Base-by-base conservation (phyloP, 345 rosid genomes). In the Cochlearia excelsa region DNA sequence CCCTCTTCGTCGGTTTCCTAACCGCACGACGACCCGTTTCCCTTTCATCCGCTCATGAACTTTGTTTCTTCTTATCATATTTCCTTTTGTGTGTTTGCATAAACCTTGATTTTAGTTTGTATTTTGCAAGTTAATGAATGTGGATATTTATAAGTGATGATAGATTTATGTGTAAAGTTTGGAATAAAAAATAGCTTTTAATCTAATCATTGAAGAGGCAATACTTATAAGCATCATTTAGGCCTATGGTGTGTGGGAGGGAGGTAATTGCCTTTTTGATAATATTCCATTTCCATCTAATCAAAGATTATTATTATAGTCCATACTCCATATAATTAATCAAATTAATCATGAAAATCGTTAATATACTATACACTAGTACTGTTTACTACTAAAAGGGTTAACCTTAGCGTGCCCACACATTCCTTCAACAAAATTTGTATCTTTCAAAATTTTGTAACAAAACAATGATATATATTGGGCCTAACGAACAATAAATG, bases 1-100 rank as follows among this genome's bases (percentile, higher is more conserved):
- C 47, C 95, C 90, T 7, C 90, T 61, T 8, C 90, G 78, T 70
- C 71, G 75, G 57, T 82, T 84, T 66, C 96, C 95, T 10, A 92
- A 81, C 68, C 93, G 72, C 4, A 82, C 79, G 76, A 76, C 45
- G 6, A 68, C 63, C 45, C 81, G 61, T 65, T 80, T 73, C 53
- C 92, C 75, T 78, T 80, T 78, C 48, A 67, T 59, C 70, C 83
- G 73, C 73, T 69, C 40, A 61, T 69, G 69, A 37, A 52, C 34
- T 65, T 51, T 41, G 46, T 40, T 65, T 59, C 70, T 71, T 65
- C 75, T 59, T 27, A 59, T 46, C 75, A 71, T 70, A 0, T 43
- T 34, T 40, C 39, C 4, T 11, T 11, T 9, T 39, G 34, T 41
- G 8, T 27, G 2, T 29, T 31, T 38, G 51, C 5, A 16, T 46